Base-by-base conservation (phyloP, 2,329 filamentous ascomycete species). In the Sporothrix brasiliensis region DNA sequence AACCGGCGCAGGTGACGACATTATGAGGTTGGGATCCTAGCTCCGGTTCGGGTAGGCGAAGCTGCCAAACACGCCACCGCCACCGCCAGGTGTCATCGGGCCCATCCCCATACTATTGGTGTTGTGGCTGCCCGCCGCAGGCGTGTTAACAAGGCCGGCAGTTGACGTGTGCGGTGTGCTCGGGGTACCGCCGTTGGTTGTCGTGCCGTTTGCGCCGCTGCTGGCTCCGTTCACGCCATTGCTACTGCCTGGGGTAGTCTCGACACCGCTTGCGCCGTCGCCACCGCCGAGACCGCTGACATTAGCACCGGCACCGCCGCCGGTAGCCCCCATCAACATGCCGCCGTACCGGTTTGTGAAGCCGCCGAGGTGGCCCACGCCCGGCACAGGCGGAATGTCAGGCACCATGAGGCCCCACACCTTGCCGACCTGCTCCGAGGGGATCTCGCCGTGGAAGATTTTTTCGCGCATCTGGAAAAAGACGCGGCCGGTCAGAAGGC, bases 401-500 rank as follows among this genome's bases (percentile, higher is more conserved):
- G 91, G 86, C 81, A 88, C 91, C 68, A 93, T 94, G 11, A 98
- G 84, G 13, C 94, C 94, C 92, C 94, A 98, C 75, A 97, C 93
- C 80, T 96, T 94, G 72, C 94, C 93, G 6, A 92, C 83, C 74
- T 96, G 93, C 75, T 96, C 91, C 41, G 92, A 88, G 7, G 92
- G 89, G 61, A 97, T 91, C 30, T 89, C 86, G 72, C 92, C 91
- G 75, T 91, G 90, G 81, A 97, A 98, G 74, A 98, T 92, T 77
- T 92, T 89, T 78, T 93, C 91, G 72, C 90, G 89, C 84, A 98
- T 91, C 76, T 93, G 91, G 87, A 97, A 99, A 81, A 97, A 99
- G 41, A 97, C 93, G 76, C 91, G 91, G 65, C 95, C 95, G 0
- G 95, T 99, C 41, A 99, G 87, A 76, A 97, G 87, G 24, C 93